These are phyloP conservation scores for Neopestalotiopsis clavispora DNA, from an alignment of 2,329 filamentous ascomycete genomes.

Conservation along the genomic window DNA sequence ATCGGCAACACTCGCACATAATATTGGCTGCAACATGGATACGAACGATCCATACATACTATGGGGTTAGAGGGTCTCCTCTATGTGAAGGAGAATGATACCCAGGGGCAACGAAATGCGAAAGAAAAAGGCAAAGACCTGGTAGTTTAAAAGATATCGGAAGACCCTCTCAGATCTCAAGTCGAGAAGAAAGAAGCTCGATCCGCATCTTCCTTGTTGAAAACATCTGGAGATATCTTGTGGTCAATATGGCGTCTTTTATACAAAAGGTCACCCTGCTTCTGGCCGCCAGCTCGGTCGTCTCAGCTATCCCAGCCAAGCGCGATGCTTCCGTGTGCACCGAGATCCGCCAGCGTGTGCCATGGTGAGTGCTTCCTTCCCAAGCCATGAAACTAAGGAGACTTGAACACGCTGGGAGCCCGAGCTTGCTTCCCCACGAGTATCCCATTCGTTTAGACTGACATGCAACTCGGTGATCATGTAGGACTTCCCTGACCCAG, in stretches of 20 bases:
- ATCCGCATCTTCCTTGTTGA: too few species aligned
- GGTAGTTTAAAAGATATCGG: too few species aligned
- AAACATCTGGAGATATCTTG: too few species aligned
- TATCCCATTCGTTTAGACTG: background rate
- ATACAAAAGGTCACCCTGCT: background rate
- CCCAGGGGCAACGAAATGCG: too few species aligned
- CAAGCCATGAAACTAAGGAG: background rate
- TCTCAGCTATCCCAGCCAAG: background rate
- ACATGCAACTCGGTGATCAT: background rate
- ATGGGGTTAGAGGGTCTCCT: background rate
- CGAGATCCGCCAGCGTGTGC: conserved; percentile 8
- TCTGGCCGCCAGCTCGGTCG: background rate
- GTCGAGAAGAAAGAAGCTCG: too few species aligned
- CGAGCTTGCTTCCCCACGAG: too few species aligned
- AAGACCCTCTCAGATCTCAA: too few species aligned
- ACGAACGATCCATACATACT: background rate
- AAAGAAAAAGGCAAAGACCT: too few species aligned
- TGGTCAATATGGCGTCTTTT: background rate
- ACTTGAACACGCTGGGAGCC: too few species aligned
- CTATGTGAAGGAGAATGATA: too few species aligned
- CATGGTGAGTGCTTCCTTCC: background rate
- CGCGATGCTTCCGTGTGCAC: conserved; percentile 2
- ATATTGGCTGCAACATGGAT: background rate
- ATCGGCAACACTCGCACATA: background rate
- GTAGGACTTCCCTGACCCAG: background rate